Evolutionary conservation across 148 eudicot genomes (phyloP).

Genomic region (Cornus controversa): DNA sequence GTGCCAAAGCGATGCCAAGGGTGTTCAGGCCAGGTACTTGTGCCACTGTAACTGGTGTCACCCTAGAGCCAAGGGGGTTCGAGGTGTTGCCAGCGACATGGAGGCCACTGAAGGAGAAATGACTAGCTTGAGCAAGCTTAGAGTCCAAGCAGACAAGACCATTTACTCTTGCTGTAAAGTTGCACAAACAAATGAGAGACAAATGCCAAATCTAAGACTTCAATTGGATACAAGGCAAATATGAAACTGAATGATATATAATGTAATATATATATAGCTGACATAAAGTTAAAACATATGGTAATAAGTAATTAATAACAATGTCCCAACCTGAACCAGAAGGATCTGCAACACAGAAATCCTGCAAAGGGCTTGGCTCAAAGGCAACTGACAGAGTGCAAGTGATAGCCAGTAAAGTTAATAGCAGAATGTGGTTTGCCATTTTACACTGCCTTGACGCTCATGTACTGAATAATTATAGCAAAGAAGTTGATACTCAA

Average conservation of each 20-base stretch:
- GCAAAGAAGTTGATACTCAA: background rate
- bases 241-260: too few relatives aligned
- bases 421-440: background rate
- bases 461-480: too few relatives aligned
- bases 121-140: background rate
- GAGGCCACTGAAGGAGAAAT: constrained; percentile 22
- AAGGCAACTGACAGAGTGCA: background rate
- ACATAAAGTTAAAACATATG: too few relatives aligned
- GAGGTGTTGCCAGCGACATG: constrained; percentile 17
- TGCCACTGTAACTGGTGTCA: background rate
- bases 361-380: background rate
- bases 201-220: too few relatives aligned
- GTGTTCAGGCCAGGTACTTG: constrained; percentile 20
- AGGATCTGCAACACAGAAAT: background rate
- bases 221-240: too few relatives aligned
- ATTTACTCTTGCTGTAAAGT: constrained; percentile 5
- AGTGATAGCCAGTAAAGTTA: background rate
- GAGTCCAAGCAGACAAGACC: constrained; percentile 15
- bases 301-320: too few relatives aligned
- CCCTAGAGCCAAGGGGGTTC: constrained; percentile 5
- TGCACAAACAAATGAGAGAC: too few relatives aligned
- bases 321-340: background rate
- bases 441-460: background rate
- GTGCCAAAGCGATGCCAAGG: constrained; percentile 14
- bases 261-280: too few relatives aligned